These are phyloP conservation scores for Daldinia sp. DNA, from an alignment of 2,329 filamentous ascomycete genomes.

Conservation along the genomic window DNA sequence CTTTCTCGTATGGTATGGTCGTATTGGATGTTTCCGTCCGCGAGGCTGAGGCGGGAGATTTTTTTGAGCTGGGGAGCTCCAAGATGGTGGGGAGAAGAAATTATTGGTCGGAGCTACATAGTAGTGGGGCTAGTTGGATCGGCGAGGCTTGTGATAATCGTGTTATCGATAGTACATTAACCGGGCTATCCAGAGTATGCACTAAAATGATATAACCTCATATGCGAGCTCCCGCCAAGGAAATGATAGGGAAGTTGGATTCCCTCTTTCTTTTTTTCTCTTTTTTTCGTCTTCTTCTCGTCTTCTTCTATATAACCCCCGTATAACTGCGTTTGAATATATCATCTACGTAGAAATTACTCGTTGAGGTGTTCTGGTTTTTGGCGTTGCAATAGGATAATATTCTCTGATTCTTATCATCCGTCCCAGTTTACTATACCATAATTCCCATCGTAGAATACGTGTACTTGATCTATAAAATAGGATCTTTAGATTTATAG, in stretches of 20 bases:
- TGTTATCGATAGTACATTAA: conserved; percentile 23
- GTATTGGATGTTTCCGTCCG: conserved; percentile 4
- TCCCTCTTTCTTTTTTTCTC: not conserved
- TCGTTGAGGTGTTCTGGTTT: no score
- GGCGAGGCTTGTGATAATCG: not conserved
- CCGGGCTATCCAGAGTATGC: not conserved
- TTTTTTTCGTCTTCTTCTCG: not conserved
- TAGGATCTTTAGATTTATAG: not conserved
- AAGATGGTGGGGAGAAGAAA: conserved; percentile 18
- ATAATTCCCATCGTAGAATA: not conserved
- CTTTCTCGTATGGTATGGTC: not conserved
- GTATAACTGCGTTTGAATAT: no score
- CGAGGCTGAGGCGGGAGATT: conserved; percentile 38
- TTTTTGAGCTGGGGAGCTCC: conserved; percentile 22
- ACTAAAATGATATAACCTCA: not conserved
- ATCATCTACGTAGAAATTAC: no score
- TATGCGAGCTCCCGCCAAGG: not conserved
- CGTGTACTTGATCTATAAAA: not conserved
- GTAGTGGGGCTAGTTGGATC: conserved; percentile 19
- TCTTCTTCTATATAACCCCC: no score
- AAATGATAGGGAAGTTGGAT: no score
- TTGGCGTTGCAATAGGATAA: no score
- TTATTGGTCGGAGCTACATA: conserved; percentile 36
- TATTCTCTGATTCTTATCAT: no score
- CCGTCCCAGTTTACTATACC: no score